A percentile compares a stretch with the other conserved stretches of the same genome.
These are phyloP conservation scores for Sanghuangporus weigelae DNA, from an alignment of 1,284 basidiomycete species.

Conservation along the genomic window DNA sequence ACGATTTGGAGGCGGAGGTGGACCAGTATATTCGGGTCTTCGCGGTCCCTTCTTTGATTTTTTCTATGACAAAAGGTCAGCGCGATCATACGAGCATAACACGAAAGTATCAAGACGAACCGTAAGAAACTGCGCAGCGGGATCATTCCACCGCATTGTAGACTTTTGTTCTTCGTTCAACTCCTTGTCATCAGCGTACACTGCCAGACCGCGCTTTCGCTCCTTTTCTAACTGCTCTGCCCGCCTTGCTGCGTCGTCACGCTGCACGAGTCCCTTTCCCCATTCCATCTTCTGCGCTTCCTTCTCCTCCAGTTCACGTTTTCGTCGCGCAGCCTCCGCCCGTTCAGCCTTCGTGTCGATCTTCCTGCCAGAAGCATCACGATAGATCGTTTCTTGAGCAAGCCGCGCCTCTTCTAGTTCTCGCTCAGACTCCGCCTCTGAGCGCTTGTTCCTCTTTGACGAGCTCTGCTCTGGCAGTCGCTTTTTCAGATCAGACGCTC, in stretches of 20 bases:
- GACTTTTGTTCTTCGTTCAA: conserved; percentile 81
- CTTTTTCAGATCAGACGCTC: conserved; percentile 54
- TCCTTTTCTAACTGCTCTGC: conserved; percentile 64
- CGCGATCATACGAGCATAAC: not conserved
- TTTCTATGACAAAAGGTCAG: conserved; percentile 39
- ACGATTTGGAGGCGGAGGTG: conserved; percentile 88
- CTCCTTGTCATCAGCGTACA: conserved; percentile 78
- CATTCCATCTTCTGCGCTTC: conserved; percentile 92
- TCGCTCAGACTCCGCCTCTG: conserved; percentile 35
- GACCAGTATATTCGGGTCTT: conserved; percentile 83
- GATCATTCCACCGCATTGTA: conserved; percentile 89
- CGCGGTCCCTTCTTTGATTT: conserved; percentile 68
- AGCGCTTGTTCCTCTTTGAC: conserved; percentile 26
- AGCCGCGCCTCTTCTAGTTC: conserved; percentile 52
- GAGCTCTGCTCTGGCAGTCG: conserved; percentile 34
- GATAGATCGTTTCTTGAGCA: conserved; percentile 89
- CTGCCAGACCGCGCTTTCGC: conserved; percentile 61
- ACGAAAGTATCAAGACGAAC: conserved; percentile 35
- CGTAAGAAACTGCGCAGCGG: conserved; percentile 87
- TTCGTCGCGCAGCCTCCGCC: conserved; percentile 75
- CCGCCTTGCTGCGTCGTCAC: conserved; percentile 67
- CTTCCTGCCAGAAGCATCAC: conserved; percentile 83
- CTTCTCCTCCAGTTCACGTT: conserved; percentile 76
- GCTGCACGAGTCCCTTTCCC: conserved; percentile 91
- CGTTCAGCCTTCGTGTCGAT: conserved; percentile 83